These are phyloP conservation scores for Lathyrus aphaca DNA, from an alignment of 306 rosid genomes.

Conservation along the genomic window DNA sequence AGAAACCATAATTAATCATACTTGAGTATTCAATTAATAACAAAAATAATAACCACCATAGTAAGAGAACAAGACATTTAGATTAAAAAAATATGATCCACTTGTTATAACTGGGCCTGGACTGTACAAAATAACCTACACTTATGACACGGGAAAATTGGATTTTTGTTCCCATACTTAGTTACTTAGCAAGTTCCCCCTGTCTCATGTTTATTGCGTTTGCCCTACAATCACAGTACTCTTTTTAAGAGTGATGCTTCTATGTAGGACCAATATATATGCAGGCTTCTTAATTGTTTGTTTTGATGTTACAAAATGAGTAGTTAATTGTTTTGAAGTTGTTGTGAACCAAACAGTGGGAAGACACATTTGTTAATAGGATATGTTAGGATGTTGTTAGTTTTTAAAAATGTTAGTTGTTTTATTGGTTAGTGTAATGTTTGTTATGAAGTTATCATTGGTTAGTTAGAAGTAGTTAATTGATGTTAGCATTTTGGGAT, in stretches of 20 bases:
- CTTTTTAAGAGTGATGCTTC: conserved; percentile 13
- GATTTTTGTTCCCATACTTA: conserved; percentile 20
- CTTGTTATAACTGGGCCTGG: conserved; percentile 42
- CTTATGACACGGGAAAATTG: neutral
- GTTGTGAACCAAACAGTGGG: too few species aligned
- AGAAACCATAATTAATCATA: too few species aligned
- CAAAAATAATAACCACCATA: too few species aligned
- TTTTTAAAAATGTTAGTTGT: too few species aligned
- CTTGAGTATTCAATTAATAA: too few species aligned
- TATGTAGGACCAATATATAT: neutral
- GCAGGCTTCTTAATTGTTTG: neutral
- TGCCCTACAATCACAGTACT: conserved; percentile 16
- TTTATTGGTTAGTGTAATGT: too few species aligned
- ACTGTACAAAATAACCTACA: conserved; percentile 2
- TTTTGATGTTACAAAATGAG: neutral
- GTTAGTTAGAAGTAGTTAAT: too few species aligned
- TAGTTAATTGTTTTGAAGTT: too few species aligned
- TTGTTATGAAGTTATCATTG: too few species aligned
- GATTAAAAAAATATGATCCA: conserved; percentile 25
- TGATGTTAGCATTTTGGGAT: too few species aligned
- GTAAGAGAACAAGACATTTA: neutral
- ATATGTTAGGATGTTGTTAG: too few species aligned
- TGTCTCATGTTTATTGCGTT: conserved; percentile 26
- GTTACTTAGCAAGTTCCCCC: conserved; percentile 12
- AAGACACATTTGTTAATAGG: too few species aligned